Evolutionary conservation across 768 basidiomycete species (phyloP).

Genomic region (Leccinum aurantiacum): DNA sequence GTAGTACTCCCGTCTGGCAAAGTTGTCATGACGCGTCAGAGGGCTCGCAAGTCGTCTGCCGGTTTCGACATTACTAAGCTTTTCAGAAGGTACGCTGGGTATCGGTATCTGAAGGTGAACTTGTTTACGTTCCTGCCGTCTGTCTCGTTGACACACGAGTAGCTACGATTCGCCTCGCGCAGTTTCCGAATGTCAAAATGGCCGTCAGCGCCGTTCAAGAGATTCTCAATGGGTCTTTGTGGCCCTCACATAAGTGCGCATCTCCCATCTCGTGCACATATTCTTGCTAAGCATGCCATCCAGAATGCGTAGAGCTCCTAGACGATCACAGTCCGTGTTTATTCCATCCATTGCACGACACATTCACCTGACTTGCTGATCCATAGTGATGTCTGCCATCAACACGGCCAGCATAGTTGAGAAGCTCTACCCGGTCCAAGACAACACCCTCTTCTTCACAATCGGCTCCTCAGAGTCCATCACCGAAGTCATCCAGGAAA

Average conservation of each 20-base stretch:
- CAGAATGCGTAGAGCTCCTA: constrained; percentile 86
- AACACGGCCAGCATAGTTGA: constrained; percentile 63
- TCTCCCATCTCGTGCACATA: not conserved
- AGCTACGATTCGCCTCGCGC: constrained; percentile 84
- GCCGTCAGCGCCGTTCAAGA: constrained; percentile 84
- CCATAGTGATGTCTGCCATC: constrained; percentile 73
- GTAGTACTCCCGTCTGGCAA: constrained; percentile 83
- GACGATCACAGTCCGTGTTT: constrained; percentile 64
- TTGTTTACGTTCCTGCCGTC: not conserved
- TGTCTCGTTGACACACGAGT: constrained; percentile 2
- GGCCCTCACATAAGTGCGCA: constrained; percentile 73
- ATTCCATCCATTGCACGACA: not conserved
- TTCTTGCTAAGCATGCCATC: not conserved
- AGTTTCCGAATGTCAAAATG: constrained; percentile 75
- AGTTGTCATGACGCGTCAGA: constrained; percentile 80
- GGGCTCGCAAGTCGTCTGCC: constrained; percentile 81
- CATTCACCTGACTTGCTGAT: not conserved
- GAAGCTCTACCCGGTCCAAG: constrained; percentile 62
- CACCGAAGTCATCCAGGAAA: constrained; percentile 51
- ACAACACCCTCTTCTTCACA: constrained; percentile 84
- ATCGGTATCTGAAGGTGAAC: constrained; percentile 76
- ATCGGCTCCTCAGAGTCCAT: constrained; percentile 68
- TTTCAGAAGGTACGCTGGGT: constrained; percentile 87
- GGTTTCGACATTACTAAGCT: constrained; percentile 87
- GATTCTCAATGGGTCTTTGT: constrained; percentile 61